Conservation (phyloP, 306 rosid genomes). For the Sesbania bispinosa region DNA sequence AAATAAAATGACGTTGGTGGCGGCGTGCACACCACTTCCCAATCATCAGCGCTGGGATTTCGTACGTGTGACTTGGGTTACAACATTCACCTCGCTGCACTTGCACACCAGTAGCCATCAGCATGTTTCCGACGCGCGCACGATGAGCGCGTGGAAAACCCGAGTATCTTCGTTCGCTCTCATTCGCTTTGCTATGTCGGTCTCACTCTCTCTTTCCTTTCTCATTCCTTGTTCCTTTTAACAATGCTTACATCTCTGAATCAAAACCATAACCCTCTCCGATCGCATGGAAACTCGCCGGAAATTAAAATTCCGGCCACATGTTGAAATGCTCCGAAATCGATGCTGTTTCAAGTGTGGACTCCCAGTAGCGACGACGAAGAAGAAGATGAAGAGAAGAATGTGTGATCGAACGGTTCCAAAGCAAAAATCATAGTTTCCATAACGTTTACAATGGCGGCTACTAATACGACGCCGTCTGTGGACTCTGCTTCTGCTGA, state of each 20-base stretch:
- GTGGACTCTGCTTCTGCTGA: slow-evolving; percentile 48
- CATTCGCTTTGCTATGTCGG: slow-evolving; percentile 33
- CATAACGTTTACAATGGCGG: slow-evolving; percentile 54
- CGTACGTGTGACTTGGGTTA: slow-evolving; percentile 44
- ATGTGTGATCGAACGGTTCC: slow-evolving; percentile 5
- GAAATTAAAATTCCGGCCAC: slow-evolving; percentile 44
- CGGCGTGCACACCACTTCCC: slow-evolving; percentile 54
- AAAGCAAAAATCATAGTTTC: background rate
- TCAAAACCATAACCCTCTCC: background rate
- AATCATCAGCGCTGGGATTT: slow-evolving; percentile 43
- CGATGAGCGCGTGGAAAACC: slow-evolving; percentile 31
- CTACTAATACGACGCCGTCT: slow-evolving; percentile 41
- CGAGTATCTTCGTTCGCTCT: slow-evolving; percentile 25
- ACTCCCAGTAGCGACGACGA: slow-evolving; percentile 8
- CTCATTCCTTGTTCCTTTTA: background rate
- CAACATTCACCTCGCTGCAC: slow-evolving; percentile 15
- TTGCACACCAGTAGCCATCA: slow-evolving; percentile 14
- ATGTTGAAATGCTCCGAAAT: slow-evolving; percentile 35
- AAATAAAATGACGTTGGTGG: background rate
- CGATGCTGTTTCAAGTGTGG: background rate
- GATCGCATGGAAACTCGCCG: slow-evolving; percentile 56
- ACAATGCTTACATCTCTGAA: slow-evolving; percentile 1
- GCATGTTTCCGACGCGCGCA: slow-evolving; percentile 48
- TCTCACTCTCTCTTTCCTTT: slow-evolving; percentile 6
- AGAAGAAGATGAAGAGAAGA: background rate